phyloP scores from a whole-genome alignment of 2,329 filamentous ascomycete species.

The Talaromyces islandicus region DNA sequence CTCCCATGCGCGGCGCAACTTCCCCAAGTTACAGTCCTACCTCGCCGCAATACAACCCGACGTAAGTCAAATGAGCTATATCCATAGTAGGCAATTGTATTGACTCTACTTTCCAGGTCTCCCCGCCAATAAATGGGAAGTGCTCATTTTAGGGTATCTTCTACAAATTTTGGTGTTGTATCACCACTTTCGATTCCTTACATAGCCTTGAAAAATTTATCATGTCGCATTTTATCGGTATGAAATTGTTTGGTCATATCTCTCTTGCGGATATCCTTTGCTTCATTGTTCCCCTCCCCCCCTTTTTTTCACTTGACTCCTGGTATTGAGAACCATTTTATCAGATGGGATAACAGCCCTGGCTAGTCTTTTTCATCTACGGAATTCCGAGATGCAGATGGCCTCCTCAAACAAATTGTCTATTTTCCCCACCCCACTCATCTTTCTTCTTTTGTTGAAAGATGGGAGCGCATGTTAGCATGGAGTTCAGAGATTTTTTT shows the following conservation, averaged over 20 bases:
- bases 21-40: constrained; percentile 40
- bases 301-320: constrained; percentile 8
- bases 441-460: constrained; percentile 9
- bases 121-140: constrained; percentile 34
- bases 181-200: constrained; percentile 32
- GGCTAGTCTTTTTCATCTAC: not conserved
- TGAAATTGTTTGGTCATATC: constrained; percentile 32
- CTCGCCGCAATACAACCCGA: constrained; percentile 38
- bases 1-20: constrained; percentile 30
- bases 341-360: not conserved
- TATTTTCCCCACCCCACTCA: constrained; percentile 14
- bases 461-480: constrained; percentile 18
- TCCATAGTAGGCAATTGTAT: constrained; percentile 2
- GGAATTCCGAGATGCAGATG: constrained; percentile 11
- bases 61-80: constrained; percentile 22
- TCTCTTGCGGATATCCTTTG: constrained; percentile 28
- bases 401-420: constrained; percentile 1
- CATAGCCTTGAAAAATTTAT: constrained; percentile 27
- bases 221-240: constrained; percentile 30
- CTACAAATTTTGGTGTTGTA: constrained; percentile 18
- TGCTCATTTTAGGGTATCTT: constrained; percentile 15
- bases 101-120: constrained; percentile 25
- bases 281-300: constrained; percentile 14
- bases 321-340: not conserved
- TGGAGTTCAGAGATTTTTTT: constrained; percentile 16